A percentile compares a stretch with the other conserved stretches of the same genome.
These are phyloP conservation scores for Penicillium simplicissimum DNA, from an alignment of 495 filamentous ascomycete species.

Conservation along the genomic window DNA sequence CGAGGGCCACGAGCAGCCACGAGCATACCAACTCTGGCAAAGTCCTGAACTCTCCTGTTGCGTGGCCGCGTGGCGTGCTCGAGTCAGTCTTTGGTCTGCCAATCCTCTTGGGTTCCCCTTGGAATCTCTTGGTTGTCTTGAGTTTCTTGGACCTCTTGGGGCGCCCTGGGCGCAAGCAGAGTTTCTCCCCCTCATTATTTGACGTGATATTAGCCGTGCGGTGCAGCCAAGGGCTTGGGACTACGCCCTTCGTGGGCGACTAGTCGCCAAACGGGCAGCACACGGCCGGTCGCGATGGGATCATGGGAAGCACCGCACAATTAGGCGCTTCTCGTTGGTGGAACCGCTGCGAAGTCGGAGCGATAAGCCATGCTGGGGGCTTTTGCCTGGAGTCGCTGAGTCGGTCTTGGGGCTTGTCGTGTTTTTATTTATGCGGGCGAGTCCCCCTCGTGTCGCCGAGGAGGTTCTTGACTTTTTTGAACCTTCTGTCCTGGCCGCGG, in stretches of 20 bases:
- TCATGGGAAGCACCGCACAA: background rate
- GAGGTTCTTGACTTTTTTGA: background rate
- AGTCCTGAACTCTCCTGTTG: background rate
- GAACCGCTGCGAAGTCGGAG: constrained; percentile 28
- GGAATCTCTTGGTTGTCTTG: background rate
- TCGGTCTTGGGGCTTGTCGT: background rate
- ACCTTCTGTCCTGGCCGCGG: background rate
- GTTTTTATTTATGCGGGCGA: constrained; percentile 20
- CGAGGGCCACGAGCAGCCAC: background rate
- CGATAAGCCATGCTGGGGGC: constrained; percentile 15
- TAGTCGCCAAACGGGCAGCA: background rate
- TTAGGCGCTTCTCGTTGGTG: constrained; percentile 12
- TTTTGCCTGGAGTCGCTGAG: constrained; percentile 7
- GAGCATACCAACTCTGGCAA: background rate
- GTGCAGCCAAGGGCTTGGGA: constrained; percentile 13
- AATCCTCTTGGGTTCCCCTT: background rate
- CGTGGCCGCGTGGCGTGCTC: background rate
- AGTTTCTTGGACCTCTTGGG: background rate
- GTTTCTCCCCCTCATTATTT: background rate
- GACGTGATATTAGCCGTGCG: background rate
- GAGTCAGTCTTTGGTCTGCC: background rate
- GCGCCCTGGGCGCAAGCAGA: background rate
- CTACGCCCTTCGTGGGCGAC: constrained; percentile 7
- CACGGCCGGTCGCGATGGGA: background rate
- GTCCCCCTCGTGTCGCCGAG: constrained; percentile 8